Base-by-base conservation (phyloP, 495 filamentous ascomycete genomes). In the Daldinia decipiens region DNA sequence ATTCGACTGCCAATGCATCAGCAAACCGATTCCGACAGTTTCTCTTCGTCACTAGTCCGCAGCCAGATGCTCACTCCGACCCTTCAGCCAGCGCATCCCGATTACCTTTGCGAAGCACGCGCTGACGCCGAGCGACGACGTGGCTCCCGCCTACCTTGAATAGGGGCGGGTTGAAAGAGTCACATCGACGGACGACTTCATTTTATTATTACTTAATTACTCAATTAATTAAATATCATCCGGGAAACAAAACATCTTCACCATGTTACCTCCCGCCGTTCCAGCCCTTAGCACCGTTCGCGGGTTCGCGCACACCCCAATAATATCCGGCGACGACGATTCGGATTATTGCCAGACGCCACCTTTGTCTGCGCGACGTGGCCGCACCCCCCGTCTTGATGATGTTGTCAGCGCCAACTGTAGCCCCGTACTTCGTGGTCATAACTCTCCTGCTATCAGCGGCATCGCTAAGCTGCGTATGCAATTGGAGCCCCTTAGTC, bases 241-340 rank as follows among this genome's bases (percentile, higher is more conserved):
- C 53, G 62, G 76, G 79, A 47, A 74, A 74, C 74, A 76, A 62
- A 72, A 74, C n/a, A 8, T 52, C 26, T 29, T 52, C 32, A 53
- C 47, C 47, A 84, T 83, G 81, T 47, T 81, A 52, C 67, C 77
- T 34, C 78, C 80, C 62, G 87, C 85, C 27, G 82, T 86, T 38
- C 87, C 88, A 43, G 92, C 93, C 45, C 81, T 89, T 67, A 90
- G 85, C 31, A 92, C 90, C 38, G 88, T 94, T 47, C 89, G 88
- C 73, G 93, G 93, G 5, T 95, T 96, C 73, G 71, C 72, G 58
- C 74, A 76, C 15, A 94, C 91, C n/a, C 92, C 93, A n/a, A 81
- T 86, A n/a, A 87, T 87, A 19, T 95, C 93, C 54, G 92, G 87
- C 43, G 93, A 94, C 71, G 94, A 97, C 74, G 93, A 95, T 65